Base-by-base conservation (phyloP, 2,329 filamentous ascomycete genomes). In the Colletotrichum sp. region DNA sequence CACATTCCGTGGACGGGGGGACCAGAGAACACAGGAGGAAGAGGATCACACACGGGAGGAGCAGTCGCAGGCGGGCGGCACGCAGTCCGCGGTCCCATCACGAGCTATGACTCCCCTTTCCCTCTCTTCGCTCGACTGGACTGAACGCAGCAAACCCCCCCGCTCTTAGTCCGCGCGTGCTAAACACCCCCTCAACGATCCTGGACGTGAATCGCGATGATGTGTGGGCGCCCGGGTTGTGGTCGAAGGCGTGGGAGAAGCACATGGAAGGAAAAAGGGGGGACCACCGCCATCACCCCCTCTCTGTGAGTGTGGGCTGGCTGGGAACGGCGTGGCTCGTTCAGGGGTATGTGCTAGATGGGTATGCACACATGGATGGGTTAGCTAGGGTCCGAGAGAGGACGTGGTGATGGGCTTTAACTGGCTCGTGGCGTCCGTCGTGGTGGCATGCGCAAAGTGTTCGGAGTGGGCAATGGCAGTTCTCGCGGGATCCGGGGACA, bases 171-270 rank as follows among this genome's bases (percentile, higher is more conserved):
- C 26, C 52, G 22, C 24, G 26, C 34, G 24, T 62, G 26, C 36
- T 63, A 63, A 9, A 39, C 55, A 48, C 26, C 12, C 62, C 30
- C 30, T 12, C 44, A 62, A 34, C 8, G 12, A 72, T 55, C 32
- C 68, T 48, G 55, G 36, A 39, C 36, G 68, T 34, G 72, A 67
- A 75, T 72, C 68, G 39, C 62, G 55, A 66, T 67, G 63, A 28
- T 28, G 32, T 16, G 55, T 16, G 55, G 13, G 24, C 26, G 59
- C 18, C 59, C 59, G 34, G 16, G 64, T 59, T 10, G 8, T 28
- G 22, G 32, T n/a, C 28, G 28, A 34, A 39, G 32, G 57, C 28
- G 39, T 64, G 32, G 32, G 16, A 60, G 63, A 64, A 68, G 59
- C 57, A 72, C 44, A 73, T 65, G 70, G 57, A 68, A 60, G 24